These are phyloP conservation scores for Exophiala sideris DNA, from an alignment of 2,329 filamentous ascomycete genomes.

Conservation along the genomic window DNA sequence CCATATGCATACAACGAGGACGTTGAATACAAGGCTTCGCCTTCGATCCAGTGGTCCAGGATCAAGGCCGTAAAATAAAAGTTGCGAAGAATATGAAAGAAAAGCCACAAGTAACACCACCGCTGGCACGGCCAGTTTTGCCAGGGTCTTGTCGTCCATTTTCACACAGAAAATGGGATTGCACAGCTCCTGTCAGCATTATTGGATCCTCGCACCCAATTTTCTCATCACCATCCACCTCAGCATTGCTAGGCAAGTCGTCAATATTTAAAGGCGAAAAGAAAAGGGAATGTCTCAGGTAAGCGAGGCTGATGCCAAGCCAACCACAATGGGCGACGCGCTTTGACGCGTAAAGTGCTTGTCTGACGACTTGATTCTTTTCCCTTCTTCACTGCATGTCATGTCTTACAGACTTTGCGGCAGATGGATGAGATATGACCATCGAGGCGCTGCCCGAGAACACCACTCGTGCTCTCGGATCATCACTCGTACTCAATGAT, in stretches of 20 bases:
- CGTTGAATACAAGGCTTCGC: slow-evolving; percentile 49
- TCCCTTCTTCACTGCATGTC: neutral
- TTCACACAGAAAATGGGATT: too few species aligned
- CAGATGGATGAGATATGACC: slow-evolving; percentile 38
- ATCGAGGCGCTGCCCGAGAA: slow-evolving; percentile 43
- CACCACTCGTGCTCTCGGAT: slow-evolving; percentile 52
- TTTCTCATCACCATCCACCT: too few species aligned
- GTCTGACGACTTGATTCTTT: neutral
- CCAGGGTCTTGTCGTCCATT: slow-evolving; percentile 9
- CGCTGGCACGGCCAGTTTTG: slow-evolving; percentile 50
- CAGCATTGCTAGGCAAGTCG: too few species aligned
- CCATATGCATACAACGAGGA: slow-evolving; percentile 52
- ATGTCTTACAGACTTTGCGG: neutral
- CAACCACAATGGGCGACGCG: neutral
- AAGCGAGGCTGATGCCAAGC: neutral
- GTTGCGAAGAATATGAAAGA: slow-evolving; percentile 59
- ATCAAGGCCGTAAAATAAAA: slow-evolving; percentile 53
- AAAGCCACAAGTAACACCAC: slow-evolving; percentile 56
- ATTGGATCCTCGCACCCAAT: too few species aligned
- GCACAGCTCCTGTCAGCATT: too few species aligned
- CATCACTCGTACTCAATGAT: slow-evolving; percentile 56
- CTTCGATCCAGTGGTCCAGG: slow-evolving; percentile 49
- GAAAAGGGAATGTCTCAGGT: too few species aligned
- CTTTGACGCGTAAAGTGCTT: neutral
- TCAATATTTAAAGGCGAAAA: too few species aligned